These are phyloP conservation scores for Fusarium guadeloupense DNA, from an alignment of 2,329 filamentous ascomycete species.

Conservation along the genomic window DNA sequence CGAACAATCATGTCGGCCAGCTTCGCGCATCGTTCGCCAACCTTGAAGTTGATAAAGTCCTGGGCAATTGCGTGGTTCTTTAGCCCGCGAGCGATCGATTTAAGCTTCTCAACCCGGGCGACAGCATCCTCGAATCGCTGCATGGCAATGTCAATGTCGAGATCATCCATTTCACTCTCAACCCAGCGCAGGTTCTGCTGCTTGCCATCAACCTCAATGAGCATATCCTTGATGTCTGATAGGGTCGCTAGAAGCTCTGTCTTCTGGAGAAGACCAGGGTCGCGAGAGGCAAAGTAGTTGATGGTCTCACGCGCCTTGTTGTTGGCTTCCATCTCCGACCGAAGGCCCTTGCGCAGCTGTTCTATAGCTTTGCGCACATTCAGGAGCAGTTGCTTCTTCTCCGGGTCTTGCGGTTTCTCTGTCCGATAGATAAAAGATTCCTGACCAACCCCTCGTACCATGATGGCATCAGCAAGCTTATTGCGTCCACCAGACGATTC, in stretches of 20 bases:
- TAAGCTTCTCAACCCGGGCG: slow-evolving; percentile 82
- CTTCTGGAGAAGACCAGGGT: slow-evolving; percentile 80
- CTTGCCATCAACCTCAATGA: slow-evolving; percentile 95
- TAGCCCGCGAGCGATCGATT: slow-evolving; percentile 78
- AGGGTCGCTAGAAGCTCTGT: slow-evolving; percentile 81
- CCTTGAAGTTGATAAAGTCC: slow-evolving; percentile 90
- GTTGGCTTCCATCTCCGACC: slow-evolving; percentile 87
- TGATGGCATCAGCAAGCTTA: slow-evolving; percentile 85
- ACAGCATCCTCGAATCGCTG: slow-evolving; percentile 90
- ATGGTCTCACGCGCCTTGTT: slow-evolving; percentile 86
- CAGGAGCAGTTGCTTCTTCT: slow-evolving; percentile 83
- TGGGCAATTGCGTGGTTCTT: slow-evolving; percentile 89
- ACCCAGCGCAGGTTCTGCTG: slow-evolving; percentile 97
- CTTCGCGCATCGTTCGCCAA: slow-evolving; percentile 82
- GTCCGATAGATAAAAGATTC: slow-evolving; percentile 96
- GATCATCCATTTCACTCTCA: slow-evolving; percentile 91
- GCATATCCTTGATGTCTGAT: slow-evolving; percentile 83
- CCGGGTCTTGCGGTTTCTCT: slow-evolving; percentile 79
- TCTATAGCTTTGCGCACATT: slow-evolving; percentile 94
- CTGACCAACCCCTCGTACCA: slow-evolving; percentile 83
- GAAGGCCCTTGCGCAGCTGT: slow-evolving; percentile 84
- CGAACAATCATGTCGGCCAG: slow-evolving; percentile 80
- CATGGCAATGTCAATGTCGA: slow-evolving; percentile 94
- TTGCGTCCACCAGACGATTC: slow-evolving; percentile 64
- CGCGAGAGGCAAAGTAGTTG: slow-evolving; percentile 83